These are phyloP conservation scores for Trichoderma parareesei DNA, from an alignment of 495 filamentous ascomycete genomes.

Conservation along the genomic window DNA sequence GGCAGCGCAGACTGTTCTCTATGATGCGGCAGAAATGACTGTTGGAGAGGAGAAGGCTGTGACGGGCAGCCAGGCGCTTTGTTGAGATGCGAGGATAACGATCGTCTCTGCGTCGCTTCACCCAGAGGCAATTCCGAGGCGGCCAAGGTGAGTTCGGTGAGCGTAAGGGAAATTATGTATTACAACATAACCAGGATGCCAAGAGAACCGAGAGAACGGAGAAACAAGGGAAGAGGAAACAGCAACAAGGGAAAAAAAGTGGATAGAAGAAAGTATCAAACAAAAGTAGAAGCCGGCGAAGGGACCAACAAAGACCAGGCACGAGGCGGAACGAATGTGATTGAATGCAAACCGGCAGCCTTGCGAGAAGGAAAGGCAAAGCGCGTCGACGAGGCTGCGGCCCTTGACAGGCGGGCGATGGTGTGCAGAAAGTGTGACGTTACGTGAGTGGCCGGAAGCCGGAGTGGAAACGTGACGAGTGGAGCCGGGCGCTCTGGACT, in stretches of 20 bases:
- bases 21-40: not conserved
- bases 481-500: not conserved
- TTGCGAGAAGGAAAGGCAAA: not conserved
- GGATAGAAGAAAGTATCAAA: not conserved
- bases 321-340: not conserved
- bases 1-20: not conserved
- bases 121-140: too few relatives aligned
- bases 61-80: not conserved
- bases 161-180: not conserved
- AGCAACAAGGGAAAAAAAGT: not conserved
- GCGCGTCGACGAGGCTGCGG: constrained; percentile 8
- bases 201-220: not conserved
- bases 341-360: not conserved
- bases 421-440: constrained; percentile 12
- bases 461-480: constrained; percentile 8
- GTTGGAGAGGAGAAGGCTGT: too few relatives aligned
- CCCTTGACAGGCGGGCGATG: not conserved
- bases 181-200: not conserved
- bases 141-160: too few relatives aligned
- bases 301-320: not conserved
- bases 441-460: constrained; percentile 11
- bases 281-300: not conserved
- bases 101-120: too few relatives aligned
- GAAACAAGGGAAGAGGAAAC: not conserved
- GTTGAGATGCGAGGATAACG: too few relatives aligned